Evolutionary conservation across 768 basidiomycete species (phyloP), one percentile per base, ranked within the genome.

Genomic region (Tricholoma saponaceum): DNA sequence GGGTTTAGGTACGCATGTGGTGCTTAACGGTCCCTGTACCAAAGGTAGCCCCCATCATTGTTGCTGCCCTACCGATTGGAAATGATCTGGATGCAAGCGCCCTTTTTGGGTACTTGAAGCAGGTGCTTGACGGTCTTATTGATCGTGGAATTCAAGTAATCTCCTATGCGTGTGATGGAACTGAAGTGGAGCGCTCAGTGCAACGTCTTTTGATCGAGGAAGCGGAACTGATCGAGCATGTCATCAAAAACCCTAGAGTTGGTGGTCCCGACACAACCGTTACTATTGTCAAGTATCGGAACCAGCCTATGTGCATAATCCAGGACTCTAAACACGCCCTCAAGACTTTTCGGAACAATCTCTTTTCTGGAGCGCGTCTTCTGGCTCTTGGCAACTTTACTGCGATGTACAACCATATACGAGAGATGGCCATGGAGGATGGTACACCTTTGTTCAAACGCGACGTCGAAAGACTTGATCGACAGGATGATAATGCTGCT

Each of bases 401-500:
- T 1, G 62, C 64, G 5, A 50, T 61, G 7, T 75, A 62, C 54
- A 46, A 53, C 1, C 65, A 66, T 6, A 54, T 71, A 9, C 58
- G 41, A 0, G 35, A 64, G 4, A 47, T 74, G 1, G 68, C 67
- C 0, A 47, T 49, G 37, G 57, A 58, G 4, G 51, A 55, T 0
- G 54, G 51, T 10, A 52, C 59, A 1, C 68, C 71, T 0, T 51
- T 72, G 3, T 72, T 50, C 52, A 44, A 55, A 18, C 65, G 63
- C 0, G 72, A 74, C 58, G 72, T 80, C 2, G 70, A 74, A 16
- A 72, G 71, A 43, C 26, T 77, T 0, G 77, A 81, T 55, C 59
- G 70, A 0, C 77, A 81, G 65, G 79, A 80, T 61, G 77, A 81
- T 57, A 67, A 64, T 57, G 78, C 78, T 0, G 79, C 79, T 0